phyloP scores from a whole-genome alignment of 176 grass and related monocot species.

The Thalia dealbata region DNA sequence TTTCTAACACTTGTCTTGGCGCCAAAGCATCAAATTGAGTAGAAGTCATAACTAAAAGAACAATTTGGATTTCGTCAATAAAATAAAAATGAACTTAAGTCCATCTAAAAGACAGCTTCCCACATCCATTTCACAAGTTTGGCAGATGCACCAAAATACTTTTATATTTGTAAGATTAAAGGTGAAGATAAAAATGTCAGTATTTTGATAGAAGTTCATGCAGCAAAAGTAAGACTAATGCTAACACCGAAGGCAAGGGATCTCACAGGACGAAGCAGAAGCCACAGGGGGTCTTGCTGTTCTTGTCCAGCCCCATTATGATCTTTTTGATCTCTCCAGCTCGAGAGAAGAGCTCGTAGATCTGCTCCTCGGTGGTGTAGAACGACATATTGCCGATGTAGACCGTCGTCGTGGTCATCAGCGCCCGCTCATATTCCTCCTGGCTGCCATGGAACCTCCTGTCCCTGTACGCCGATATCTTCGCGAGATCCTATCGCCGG shows the following conservation, averaged over 20 bases:
- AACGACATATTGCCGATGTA: constrained; percentile 98
- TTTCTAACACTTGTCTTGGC: neutral
- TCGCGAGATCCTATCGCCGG: constrained; percentile 49
- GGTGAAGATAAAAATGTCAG: neutral
- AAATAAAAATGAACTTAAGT: no score
- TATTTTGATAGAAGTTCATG: neutral
- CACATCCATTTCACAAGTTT: no score
- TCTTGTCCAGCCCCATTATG: constrained; percentile 97
- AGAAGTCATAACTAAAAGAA: neutral
- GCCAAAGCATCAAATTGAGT: neutral
- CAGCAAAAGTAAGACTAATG: neutral
- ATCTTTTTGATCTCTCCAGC: constrained; percentile 98
- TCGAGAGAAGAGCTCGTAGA: constrained; percentile 89
- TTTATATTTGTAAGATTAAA: neutral
- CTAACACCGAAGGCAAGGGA: neutral
- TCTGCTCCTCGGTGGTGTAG: constrained; percentile 95
- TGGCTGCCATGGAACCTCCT: constrained; percentile 70
- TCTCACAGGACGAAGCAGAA: constrained; percentile 85
- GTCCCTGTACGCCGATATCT: constrained; percentile 90
- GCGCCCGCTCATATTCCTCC: constrained; percentile 82
- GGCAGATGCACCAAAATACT: no score
- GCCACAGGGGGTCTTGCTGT: constrained; percentile 83
- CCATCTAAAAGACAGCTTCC: no score
- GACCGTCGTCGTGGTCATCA: constrained; percentile 58
- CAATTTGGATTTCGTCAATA: neutral